Percentiles rank a stretch among this genome's conserved stretches.
phyloP scores from a whole-genome alignment of 139 green algal species.

The Closterium sp. region DNA sequence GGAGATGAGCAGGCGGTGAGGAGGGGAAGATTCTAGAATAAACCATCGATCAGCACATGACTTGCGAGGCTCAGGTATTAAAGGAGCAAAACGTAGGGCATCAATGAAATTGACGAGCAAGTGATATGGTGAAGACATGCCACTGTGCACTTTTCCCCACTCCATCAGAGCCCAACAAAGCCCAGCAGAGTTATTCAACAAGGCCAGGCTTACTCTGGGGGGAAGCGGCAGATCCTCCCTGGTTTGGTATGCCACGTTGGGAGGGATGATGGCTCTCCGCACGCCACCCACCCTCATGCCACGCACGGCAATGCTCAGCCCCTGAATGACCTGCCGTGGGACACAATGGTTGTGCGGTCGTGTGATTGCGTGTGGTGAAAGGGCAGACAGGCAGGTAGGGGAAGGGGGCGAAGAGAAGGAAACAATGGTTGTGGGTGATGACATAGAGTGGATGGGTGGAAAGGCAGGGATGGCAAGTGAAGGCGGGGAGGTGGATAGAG shows the following conservation, averaged over 20 bases:
- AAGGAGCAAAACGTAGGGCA: background rate
- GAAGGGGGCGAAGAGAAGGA: no score
- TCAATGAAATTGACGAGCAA: background rate
- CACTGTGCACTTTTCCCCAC: background rate
- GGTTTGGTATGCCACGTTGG: slow-evolving; percentile 36
- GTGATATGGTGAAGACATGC: background rate
- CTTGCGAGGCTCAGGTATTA: no score
- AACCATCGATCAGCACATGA: background rate
- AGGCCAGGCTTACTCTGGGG: slow-evolving; percentile 23
- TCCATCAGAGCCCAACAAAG: background rate
- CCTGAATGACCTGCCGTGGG: slow-evolving; percentile 25
- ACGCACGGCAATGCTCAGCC: slow-evolving; percentile 12
- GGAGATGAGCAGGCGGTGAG: background rate
- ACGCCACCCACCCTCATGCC: slow-evolving; percentile 33
- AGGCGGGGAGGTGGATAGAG: no score
- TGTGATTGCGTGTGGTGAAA: background rate
- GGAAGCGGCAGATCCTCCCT: slow-evolving; percentile 19
- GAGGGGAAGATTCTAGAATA: background rate
- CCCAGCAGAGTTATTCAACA: no score
- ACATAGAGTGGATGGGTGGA: no score
- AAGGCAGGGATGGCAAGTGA: no score
- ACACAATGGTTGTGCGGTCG: background rate
- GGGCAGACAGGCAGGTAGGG: background rate
- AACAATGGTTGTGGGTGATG: no score
- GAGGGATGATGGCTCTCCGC: slow-evolving; percentile 24